Evolutionary conservation across 2,329 filamentous ascomycete species (phyloP).

Genomic region (Verticillium nonalfalfae): DNA sequence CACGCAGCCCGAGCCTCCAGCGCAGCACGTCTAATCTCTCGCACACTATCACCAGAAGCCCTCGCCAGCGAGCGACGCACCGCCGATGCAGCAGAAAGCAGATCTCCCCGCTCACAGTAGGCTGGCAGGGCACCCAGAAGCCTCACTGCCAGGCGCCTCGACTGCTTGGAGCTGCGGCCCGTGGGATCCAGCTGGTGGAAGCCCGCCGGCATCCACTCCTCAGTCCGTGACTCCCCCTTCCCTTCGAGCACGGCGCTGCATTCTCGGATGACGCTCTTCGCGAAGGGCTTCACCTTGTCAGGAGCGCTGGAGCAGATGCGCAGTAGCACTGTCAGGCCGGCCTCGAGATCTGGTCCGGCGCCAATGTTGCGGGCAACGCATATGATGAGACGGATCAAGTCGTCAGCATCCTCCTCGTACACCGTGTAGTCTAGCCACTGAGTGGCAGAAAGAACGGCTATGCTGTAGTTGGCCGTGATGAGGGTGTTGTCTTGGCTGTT

Average conservation of each 20-base stretch:
- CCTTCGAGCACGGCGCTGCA: conserved; percentile 28
- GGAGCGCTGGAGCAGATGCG: conserved; percentile 39
- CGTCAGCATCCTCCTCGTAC: conserved; percentile 43
- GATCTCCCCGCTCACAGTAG: conserved; percentile 38
- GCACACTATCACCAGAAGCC: conserved; percentile 46
- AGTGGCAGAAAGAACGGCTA: conserved; percentile 41
- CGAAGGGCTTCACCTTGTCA: conserved; percentile 37
- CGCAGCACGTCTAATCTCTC: conserved; percentile 45
- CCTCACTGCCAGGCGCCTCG: conserved; percentile 39
- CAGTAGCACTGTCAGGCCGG: neutral
- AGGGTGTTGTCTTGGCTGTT: conserved; percentile 18
- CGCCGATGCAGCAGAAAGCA: conserved; percentile 35
- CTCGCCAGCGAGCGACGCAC: conserved; percentile 40
- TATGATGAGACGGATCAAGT: conserved; percentile 42
- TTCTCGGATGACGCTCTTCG: conserved; percentile 41
- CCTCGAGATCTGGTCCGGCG: conserved; percentile 33
- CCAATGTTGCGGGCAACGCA: conserved; percentile 35
- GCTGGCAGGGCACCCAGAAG: conserved; percentile 41
- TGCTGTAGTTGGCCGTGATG: conserved; percentile 31
- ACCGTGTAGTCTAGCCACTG: conserved; percentile 42
- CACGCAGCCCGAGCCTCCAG: conserved; percentile 36
- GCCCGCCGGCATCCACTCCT: conserved; percentile 21
- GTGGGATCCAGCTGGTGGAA: conserved; percentile 13
- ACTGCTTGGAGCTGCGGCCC: conserved; percentile 14
- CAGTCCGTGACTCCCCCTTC: conserved; percentile 14